Base-by-base conservation (phyloP, 495 filamentous ascomycete genomes). In the Annulohypoxylon bovei region DNA sequence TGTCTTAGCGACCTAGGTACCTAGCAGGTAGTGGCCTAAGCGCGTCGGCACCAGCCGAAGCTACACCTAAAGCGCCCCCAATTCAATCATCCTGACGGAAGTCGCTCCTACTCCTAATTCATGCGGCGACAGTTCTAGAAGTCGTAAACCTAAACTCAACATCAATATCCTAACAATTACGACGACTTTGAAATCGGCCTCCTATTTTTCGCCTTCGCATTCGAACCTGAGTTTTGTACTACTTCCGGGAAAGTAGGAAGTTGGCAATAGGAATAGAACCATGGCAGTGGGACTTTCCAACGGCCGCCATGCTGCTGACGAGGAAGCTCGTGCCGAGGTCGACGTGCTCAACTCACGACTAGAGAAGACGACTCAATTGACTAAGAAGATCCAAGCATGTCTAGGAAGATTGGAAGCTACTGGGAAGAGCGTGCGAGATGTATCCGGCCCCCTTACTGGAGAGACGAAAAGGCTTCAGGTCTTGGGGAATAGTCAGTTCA, bases 331-430 rank as follows among this genome's bases (percentile, higher is more conserved):
- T 37, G 88, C 88, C 54, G 88, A 90, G 75, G 88, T 90, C 44
- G 88, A 90, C 70, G 88, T 90, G 44, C 81, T 90, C 30, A 88
- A 89, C 57, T 88, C 88, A 47, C 83, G 87, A 53, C 80, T 90
- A 30, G 86, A 87, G 56, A 89, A 89, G 78, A 90, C 88, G 33
- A 81, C 83, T 2, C 86, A 89, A 62, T 87, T 98, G 73, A 97
- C 92, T 30, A 97, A 94, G 81, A 97, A 96, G 83, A 97, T 99
- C 68, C 88, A 94, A 78, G 89, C 92, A 18, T 96, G 93, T 27
- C 84, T 97, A 56, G 88, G 89, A 30, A 88, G 95, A 71, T 81
- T 99, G 11, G 93, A 97, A 68, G 89, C 89, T 30, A 93, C 91
- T 52, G 95, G 93, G 18, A 92, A 93, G 76, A 93, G 89, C 52